Conservation (phyloP, 768 basidiomycete species). For the Kwoniella shandongensis region DNA sequence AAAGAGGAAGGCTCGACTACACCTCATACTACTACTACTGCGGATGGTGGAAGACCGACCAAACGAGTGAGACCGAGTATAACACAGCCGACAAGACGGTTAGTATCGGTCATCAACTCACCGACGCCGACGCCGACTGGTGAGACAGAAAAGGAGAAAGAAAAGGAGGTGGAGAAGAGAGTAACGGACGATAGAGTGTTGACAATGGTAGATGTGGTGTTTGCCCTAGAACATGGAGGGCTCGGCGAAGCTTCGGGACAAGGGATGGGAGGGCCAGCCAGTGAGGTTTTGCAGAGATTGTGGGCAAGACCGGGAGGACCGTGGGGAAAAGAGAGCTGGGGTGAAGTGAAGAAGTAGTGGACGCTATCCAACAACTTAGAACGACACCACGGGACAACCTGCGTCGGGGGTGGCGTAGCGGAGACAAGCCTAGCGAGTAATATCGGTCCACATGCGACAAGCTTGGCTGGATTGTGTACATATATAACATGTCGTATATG, state of each 20-base stretch:
- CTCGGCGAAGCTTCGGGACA: constrained; percentile 17
- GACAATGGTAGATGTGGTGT: constrained; percentile 43
- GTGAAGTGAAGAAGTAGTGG: constrained; percentile 5
- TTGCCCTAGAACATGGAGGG: constrained; percentile 39
- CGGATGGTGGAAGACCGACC: constrained; percentile 17
- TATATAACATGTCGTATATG: constrained; percentile 1
- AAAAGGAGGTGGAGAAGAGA: constrained; percentile 22
- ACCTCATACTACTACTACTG: constrained; percentile 4
- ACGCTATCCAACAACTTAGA: not conserved
- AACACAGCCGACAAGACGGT: constrained; percentile 11
- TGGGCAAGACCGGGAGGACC: constrained; percentile 32
- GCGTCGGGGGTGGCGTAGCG: too few relatives aligned
- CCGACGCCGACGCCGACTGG: not conserved
- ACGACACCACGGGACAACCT: too few relatives aligned
- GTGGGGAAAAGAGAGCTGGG: constrained; percentile 31
- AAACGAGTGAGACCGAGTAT: constrained; percentile 6
- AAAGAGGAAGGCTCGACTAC: not conserved
- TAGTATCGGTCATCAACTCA: constrained; percentile 5
- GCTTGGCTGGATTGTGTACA: too few relatives aligned
- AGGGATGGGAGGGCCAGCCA: constrained; percentile 26
- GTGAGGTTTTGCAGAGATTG: constrained; percentile 28
- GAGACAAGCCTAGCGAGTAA: too few relatives aligned
- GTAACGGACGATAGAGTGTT: constrained; percentile 40
- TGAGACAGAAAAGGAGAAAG: not conserved
- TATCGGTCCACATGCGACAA: too few relatives aligned